A percentile compares a stretch with the other conserved stretches of the same genome.
Conservation (phyloP, 257 asterid species). For the Cinchona pubescens region DNA sequence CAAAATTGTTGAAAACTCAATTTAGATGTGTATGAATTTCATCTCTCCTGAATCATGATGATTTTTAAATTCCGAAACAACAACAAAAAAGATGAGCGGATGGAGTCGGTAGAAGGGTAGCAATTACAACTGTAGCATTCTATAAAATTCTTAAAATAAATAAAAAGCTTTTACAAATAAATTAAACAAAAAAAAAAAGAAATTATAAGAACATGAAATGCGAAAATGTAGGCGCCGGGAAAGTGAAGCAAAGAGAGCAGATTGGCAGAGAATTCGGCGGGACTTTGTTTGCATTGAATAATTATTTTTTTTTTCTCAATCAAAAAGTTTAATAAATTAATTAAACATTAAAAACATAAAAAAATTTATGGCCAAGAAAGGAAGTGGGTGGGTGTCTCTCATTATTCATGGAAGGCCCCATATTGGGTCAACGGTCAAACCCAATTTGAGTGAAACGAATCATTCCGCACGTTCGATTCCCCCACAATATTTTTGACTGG, state of each 20-base stretch:
- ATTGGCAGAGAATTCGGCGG: background rate
- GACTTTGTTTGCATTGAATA: background rate
- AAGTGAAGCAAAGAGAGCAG: background rate
- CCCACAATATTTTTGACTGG: background rate
- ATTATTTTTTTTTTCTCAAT: background rate
- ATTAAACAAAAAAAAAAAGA: background rate
- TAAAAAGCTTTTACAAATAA: background rate
- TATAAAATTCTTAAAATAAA: no score
- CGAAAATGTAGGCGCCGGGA: background rate
- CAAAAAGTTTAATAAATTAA: background rate
- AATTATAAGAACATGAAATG: background rate
- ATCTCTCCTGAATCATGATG: no score
- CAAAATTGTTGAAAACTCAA: no score
- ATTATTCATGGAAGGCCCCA: background rate
- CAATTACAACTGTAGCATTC: no score
- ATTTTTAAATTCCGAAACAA: no score
- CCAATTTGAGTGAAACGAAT: background rate
- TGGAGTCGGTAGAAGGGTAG: no score
- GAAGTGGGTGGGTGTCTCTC: background rate
- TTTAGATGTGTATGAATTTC: no score
- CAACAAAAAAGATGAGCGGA: no score
- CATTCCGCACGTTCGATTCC: constrained; percentile 10
- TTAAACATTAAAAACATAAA: background rate
- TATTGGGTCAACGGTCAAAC: constrained; percentile 3
- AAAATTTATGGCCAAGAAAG: background rate